These are phyloP conservation scores for Monilinia polystroma DNA, from an alignment of 2,329 filamentous ascomycete species.

Conservation along the genomic window DNA sequence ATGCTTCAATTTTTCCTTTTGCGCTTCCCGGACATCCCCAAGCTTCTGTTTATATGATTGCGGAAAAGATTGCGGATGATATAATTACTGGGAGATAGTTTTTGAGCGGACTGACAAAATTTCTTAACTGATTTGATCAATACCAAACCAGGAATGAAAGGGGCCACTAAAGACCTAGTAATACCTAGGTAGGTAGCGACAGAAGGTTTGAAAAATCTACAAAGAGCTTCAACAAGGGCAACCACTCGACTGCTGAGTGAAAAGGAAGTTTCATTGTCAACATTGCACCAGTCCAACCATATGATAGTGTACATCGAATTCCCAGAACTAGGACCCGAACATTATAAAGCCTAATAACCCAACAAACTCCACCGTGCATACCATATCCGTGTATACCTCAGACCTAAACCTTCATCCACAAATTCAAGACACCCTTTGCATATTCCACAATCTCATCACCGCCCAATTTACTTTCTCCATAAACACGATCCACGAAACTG, in stretches of 20 bases:
- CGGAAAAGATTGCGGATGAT: constrained; percentile 21
- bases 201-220: neutral
- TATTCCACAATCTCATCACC: constrained; percentile 97
- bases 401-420: constrained; percentile 73
- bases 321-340: constrained; percentile 6
- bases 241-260: constrained; percentile 16
- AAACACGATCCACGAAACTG: constrained; percentile 90
- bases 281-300: constrained; percentile 19
- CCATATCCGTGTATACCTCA: neutral
- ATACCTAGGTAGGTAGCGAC: neutral
- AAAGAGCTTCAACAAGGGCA: neutral
- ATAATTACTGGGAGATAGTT: neutral
- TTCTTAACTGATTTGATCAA: neutral
- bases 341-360: constrained; percentile 17
- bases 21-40: constrained; percentile 19
- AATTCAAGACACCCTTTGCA: constrained; percentile 74
- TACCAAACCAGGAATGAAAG: neutral
- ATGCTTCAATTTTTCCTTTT: constrained; percentile 23
- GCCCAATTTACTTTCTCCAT: constrained; percentile 92
- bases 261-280: constrained; percentile 19
- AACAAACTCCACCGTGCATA: constrained; percentile 19
- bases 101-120: too few species aligned
- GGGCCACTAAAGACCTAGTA: neutral
- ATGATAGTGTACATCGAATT: constrained; percentile 15
- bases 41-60: constrained; percentile 24